These are phyloP conservation scores for Phytopythium montanum DNA, from an alignment of 352 stramenopile species.

Conservation along the genomic window DNA sequence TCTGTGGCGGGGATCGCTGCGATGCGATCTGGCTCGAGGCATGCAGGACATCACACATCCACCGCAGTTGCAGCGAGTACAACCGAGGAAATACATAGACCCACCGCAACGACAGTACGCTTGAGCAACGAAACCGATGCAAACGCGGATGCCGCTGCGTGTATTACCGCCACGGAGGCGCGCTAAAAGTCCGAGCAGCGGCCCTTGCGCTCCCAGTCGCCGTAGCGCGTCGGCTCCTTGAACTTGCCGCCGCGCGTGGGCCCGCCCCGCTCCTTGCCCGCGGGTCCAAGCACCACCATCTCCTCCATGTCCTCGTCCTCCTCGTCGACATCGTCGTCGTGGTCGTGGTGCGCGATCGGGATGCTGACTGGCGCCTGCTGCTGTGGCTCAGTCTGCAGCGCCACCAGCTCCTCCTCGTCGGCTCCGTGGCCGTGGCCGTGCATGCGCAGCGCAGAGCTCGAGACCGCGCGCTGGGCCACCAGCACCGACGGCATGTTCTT, in stretches of 20 bases:
- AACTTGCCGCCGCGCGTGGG: slow-evolving; percentile 91
- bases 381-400: slow-evolving; percentile 10
- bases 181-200: slow-evolving; percentile 95
- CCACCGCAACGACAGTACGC: no score
- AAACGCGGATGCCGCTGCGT: not conserved
- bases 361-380: slow-evolving; percentile 7
- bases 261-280: slow-evolving; percentile 91
- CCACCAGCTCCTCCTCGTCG: slow-evolving; percentile 35
- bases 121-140: no score
- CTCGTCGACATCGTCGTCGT: slow-evolving; percentile 30
- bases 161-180: not conserved
- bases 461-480: slow-evolving; percentile 20
- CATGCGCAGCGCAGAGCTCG: slow-evolving; percentile 17
- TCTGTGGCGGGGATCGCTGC: not conserved
- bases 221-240: slow-evolving; percentile 95
- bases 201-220: slow-evolving; percentile 98
- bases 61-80: no score
- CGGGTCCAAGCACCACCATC: slow-evolving; percentile 91
- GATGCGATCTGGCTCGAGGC: not conserved
- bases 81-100: no score
- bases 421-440: slow-evolving; percentile 16
- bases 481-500: not conserved
- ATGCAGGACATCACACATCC: not conserved
- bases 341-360: slow-evolving; percentile 16
- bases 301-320: slow-evolving; percentile 92